Conservation (phyloP, 2,329 filamentous ascomycete species). For the Pseudocercospora eumusae region DNA sequence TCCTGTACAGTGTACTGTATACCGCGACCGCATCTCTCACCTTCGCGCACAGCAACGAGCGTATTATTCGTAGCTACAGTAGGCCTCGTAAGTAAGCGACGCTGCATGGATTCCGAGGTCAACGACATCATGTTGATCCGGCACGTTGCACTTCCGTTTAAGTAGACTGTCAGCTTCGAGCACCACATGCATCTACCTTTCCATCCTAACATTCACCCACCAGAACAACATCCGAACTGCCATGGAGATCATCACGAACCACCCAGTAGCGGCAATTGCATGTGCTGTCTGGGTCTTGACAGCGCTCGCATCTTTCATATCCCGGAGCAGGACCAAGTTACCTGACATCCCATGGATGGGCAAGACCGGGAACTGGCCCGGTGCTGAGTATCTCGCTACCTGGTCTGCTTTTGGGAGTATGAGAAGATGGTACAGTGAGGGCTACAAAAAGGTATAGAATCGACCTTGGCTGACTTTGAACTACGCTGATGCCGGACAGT, state of each 20-base stretch:
- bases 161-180: not conserved
- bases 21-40: not conserved
- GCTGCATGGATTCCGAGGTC: not conserved
- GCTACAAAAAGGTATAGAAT: conserved; percentile 26
- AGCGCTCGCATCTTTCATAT: not conserved
- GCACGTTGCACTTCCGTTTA: not conserved
- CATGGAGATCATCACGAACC: conserved; percentile 6
- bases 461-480: not conserved
- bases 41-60: not conserved
- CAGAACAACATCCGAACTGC: too few species aligned
- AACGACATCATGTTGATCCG: not conserved
- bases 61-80: too few species aligned
- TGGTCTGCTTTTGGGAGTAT: conserved; percentile 19
- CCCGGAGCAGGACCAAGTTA: conserved; percentile 8
- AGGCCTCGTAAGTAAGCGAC: too few species aligned
- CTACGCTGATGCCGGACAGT: conserved; percentile 8
- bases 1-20: too few species aligned
- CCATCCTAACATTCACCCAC: too few species aligned
- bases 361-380: conserved; percentile 15
- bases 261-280: conserved; percentile 12
- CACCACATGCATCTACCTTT: too few species aligned
- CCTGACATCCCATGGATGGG: conserved; percentile 30
- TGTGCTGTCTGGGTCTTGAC: conserved; percentile 1
- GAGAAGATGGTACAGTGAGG: conserved; percentile 24
- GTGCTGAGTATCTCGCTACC: conserved; percentile 22